Evolutionary conservation across 345 rosid genomes (phyloP).

Genomic region (Rhizophora apiculata): DNA sequence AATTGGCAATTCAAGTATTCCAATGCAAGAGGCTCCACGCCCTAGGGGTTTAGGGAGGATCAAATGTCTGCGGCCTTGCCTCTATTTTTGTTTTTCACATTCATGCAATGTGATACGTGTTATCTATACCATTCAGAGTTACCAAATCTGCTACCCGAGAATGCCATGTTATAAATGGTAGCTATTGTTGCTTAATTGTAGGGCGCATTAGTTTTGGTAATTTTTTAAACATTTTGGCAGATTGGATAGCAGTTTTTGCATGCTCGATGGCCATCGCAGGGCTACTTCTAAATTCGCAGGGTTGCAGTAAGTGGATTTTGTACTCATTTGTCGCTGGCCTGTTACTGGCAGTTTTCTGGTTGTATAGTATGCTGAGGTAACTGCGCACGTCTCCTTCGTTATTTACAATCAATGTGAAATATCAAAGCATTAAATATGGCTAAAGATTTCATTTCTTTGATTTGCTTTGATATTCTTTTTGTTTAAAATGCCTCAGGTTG

Average conservation of each 20-base stretch:
- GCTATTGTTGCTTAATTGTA: not conserved
- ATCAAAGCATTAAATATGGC: not conserved
- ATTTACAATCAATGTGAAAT: not conserved
- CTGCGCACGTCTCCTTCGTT: not conserved
- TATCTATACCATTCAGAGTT: too few relatives aligned
- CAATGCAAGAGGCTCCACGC: not conserved
- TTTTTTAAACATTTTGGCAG: slow-evolving; percentile 33
- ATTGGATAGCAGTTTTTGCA: slow-evolving; percentile 64
- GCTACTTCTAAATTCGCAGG: slow-evolving; percentile 46
- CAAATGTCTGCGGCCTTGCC: too few relatives aligned
- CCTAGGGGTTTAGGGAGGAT: too few relatives aligned
- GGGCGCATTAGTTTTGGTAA: slow-evolving; percentile 6
- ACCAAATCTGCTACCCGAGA: too few relatives aligned
- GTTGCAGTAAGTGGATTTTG: slow-evolving; percentile 64
- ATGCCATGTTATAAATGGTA: not conserved
- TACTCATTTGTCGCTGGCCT: slow-evolving; percentile 55
- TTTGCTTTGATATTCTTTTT: not conserved
- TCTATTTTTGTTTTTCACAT: too few relatives aligned
- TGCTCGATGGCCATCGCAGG: slow-evolving; percentile 65
- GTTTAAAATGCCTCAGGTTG: not conserved
- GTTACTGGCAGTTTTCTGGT: slow-evolving; percentile 70
- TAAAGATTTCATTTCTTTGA: not conserved
- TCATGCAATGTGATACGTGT: too few relatives aligned
- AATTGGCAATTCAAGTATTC: not conserved
- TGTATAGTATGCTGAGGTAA: slow-evolving; percentile 75